Evolutionary conservation across 331 rosid species (phyloP), one percentile per base, ranked within the genome.

Genomic region (Arachis monticola): DNA sequence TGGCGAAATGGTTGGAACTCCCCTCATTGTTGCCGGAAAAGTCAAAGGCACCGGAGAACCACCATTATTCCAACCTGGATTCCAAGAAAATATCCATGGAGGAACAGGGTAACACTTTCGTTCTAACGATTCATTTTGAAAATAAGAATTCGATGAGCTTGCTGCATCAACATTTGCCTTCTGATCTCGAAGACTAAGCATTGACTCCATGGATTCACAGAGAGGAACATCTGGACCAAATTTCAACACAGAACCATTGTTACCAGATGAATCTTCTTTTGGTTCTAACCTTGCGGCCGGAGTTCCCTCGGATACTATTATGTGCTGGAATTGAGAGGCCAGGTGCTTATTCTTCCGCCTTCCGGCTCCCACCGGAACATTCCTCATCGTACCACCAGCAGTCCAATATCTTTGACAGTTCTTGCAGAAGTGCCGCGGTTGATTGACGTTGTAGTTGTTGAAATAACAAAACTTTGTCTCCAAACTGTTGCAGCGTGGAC

Each of bases 381-480:
- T 88, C 73, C 97, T 87, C 88, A 85, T 84, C 7, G 92, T 82
- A 57, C 96, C 97, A 2, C 96, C 96, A 0, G 93, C 93, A 0
- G 96, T 91, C 96, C 96, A 88, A 70, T 86, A 90, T 60, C 96
- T 86, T 60, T 91, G 93, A 71, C 96, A 91, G 67, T 82, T 91
- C 74, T 83, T 87, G 77, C 96, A 91, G 84, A 91, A 91, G 62
- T 91, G 90, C 47, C 96, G 84, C 13, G 96, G 96, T 59, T 91
- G 96, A 60, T 88, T 91, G 75, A 88, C 96, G 53, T 91, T 91
- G 79, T 91, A 91, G 75, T 91, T 91, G 38, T 91, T 91, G 90
- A 91, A 91, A 56, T 91, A 91, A 82, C 96, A 91, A 51, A 91
- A 91, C 61, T 91, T 91, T 6, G 97, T 89, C 48, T 89, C 92